Percentiles rank a stretch among this genome's conserved stretches.
These are phyloP conservation scores for Penicillium decumbens DNA, from an alignment of 2,329 filamentous ascomycete species.

Conservation along the genomic window DNA sequence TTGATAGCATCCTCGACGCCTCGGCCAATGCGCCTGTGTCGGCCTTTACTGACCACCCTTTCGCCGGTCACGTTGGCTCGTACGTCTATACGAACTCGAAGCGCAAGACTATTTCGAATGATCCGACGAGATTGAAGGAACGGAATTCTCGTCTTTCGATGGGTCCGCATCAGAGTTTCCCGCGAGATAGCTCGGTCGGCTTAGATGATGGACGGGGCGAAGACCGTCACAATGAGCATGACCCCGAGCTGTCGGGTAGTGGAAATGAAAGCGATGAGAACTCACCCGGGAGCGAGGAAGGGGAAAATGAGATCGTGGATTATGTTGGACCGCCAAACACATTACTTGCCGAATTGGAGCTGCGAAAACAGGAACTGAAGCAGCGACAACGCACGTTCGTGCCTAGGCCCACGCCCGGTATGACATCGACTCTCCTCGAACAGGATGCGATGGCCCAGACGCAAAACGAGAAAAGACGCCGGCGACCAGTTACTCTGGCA, in stretches of 20 bases:
- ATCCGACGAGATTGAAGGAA: conserved; percentile 26
- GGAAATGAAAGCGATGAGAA: conserved; percentile 20
- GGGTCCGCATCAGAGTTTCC: conserved; percentile 15
- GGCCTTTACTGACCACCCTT: conserved; percentile 86
- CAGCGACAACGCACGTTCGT: conserved; percentile 68
- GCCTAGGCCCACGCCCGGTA: conserved; percentile 55
- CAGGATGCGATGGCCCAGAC: conserved; percentile 86
- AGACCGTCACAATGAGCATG: conserved; percentile 10
- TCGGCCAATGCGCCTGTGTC: conserved; percentile 81
- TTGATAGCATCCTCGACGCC: conserved; percentile 88
- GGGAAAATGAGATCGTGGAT: conserved; percentile 28
- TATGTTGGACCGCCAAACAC: conserved; percentile 78
- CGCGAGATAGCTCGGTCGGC: neutral
- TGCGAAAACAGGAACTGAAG: conserved; percentile 85
- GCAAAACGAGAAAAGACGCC: conserved; percentile 65
- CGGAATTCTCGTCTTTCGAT: conserved; percentile 30
- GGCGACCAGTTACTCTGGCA: conserved; percentile 75
- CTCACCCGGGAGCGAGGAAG: conserved; percentile 21
- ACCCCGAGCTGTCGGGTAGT: conserved; percentile 5
- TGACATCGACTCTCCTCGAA: conserved; percentile 84
- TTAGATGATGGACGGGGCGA: conserved; percentile 17
- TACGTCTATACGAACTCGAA: conserved; percentile 64
- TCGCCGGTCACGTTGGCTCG: conserved; percentile 67
- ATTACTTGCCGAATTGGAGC: conserved; percentile 82
- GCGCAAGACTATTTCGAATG: conserved; percentile 25